A percentile compares a stretch with the other conserved stretches of the same genome.
Evolutionary conservation across 2,329 filamentous ascomycete species (phyloP).

Genomic region (Curvularia hawaiiensis): DNA sequence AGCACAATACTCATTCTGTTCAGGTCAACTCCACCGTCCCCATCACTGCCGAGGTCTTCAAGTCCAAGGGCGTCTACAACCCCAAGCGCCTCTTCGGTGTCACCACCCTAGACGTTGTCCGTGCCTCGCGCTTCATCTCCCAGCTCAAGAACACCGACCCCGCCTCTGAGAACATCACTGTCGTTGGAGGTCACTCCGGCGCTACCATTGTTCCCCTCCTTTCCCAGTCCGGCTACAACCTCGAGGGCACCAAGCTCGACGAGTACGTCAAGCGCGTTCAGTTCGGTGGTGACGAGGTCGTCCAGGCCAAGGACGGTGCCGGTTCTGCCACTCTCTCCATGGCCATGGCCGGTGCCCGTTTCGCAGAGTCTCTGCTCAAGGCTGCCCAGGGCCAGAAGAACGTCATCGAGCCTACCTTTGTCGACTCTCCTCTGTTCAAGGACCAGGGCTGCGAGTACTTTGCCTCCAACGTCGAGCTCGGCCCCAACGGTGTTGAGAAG

Average conservation of each 20-base stretch:
- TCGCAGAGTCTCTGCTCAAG: conserved; percentile 91
- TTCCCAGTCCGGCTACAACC: conserved; percentile 89
- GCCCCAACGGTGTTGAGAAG: conserved; percentile 94
- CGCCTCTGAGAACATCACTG: conserved; percentile 89
- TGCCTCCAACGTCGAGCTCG: conserved; percentile 91
- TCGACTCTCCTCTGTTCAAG: conserved; percentile 98
- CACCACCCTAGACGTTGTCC: conserved; percentile 98
- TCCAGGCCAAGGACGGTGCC: conserved; percentile 98
- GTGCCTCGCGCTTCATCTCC: conserved; percentile 96
- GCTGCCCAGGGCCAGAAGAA: conserved; percentile 93
- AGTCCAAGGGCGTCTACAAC: conserved; percentile 95
- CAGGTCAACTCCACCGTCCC: conserved; percentile 98
- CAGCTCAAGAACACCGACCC: conserved; percentile 92
- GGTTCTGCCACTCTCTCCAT: conserved; percentile 98
- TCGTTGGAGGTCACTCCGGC: conserved; percentile 96
- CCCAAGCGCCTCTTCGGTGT: conserved; percentile 99
- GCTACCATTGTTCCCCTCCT: conserved; percentile 98
- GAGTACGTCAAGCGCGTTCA: conserved; percentile 92
- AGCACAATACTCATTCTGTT: conserved; percentile 15
- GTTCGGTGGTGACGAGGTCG: conserved; percentile 98
- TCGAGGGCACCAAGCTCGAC: conserved; percentile 74
- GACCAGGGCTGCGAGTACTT: conserved; percentile 98
- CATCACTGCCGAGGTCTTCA: conserved; percentile 97
- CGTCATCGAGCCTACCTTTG: conserved; percentile 93
- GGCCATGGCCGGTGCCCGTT: conserved; percentile 89